Base-by-base conservation (phyloP, 352 stramenopile genomes). In the Pythium periplocum region DNA sequence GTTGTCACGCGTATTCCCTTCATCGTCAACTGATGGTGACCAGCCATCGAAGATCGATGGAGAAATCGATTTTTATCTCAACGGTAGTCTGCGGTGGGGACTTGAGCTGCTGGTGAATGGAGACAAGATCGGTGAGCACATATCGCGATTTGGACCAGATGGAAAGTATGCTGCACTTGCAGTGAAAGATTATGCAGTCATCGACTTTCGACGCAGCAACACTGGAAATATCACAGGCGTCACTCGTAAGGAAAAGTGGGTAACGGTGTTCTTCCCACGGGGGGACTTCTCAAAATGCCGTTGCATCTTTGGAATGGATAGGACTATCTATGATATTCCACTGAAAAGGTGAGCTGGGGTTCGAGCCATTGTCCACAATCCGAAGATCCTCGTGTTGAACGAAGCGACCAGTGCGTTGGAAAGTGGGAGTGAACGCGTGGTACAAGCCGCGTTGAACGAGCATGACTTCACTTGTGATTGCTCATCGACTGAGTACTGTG, bases 381-480 rank as follows among this genome's bases (percentile, higher is more conserved):
- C 71, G 0, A 68, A 62, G 38, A 74, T 82, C 43, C 48, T 82
- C 32, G 57, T 82, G 32, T 46, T 78, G 30, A 69, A 82, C 44
- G 72, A 83, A 68, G 66, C 71, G 1, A 82, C 71, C 2, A 75
- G 63, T 45, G 64, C 71, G 4, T 52, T 66, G 12, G 69, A 72
- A 61, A 65, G 61, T 33, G 77, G 85, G 54, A 75, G 59, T 43
- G 78, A 89, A 48, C 54, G 59, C 6, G 51, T 71, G 6, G 71
- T 94, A 2, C 76, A 93, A 67, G 53, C 38, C 1, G 66, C 60
- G 31, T 35, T 68, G n/a, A 60, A 66, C 60, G 6, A 51, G 70
- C 17, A 88, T 97, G 58, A 81, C 71, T 30, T 78, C 71, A 35
- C 41, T 84, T n/a, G 66, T 83, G 48, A 83, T 83, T 45, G 73